Evolutionary conservation across 2,329 filamentous ascomycete genomes (phyloP).

Genomic region (Clarireedia paspali): DNA sequence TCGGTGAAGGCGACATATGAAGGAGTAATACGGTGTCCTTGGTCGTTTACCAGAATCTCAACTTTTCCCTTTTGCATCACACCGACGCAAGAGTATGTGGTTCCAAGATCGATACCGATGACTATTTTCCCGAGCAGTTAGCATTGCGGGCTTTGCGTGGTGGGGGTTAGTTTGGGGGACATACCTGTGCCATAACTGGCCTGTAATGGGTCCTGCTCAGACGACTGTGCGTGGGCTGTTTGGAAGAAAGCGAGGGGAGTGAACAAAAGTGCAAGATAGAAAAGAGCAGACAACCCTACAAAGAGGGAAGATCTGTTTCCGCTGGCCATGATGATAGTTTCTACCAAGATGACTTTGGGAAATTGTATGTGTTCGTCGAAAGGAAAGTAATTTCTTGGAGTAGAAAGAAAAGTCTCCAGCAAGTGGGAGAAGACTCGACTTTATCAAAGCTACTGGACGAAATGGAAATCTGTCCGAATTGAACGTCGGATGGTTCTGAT

Average conservation of each 20-base stretch:
- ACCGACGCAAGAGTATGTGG: slow-evolving; percentile 84
- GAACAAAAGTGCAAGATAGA: slow-evolving; percentile 88
- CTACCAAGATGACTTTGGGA: slow-evolving; percentile 14
- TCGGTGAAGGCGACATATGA: slow-evolving; percentile 97
- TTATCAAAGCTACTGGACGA: slow-evolving; percentile 12
- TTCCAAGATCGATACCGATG: slow-evolving; percentile 93
- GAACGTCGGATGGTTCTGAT: slow-evolving; percentile 9
- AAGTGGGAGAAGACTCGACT: slow-evolving; percentile 1
- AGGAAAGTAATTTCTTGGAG: slow-evolving; percentile 5
- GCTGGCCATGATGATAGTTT: slow-evolving; percentile 43
- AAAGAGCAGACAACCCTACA: slow-evolving; percentile 78
- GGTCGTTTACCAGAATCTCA: slow-evolving; percentile 92
- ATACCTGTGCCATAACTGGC: slow-evolving; percentile 70
- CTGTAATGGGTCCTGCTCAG: slow-evolving; percentile 56
- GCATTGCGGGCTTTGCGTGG: neutral
- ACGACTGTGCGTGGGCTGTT: slow-evolving; percentile 61
- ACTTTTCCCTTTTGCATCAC: slow-evolving; percentile 95
- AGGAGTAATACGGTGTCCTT: slow-evolving; percentile 92
- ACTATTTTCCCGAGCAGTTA: slow-evolving; percentile 40
- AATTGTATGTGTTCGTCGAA: neutral
- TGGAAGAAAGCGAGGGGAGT: slow-evolving; percentile 79
- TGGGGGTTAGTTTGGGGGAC: slow-evolving; percentile 7
- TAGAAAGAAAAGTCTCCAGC: neutral
- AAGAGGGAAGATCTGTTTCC: slow-evolving; percentile 61
- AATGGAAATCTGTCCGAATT: slow-evolving; percentile 25